phyloP scores from a whole-genome alignment of 768 basidiomycete species.

The Leccinum barrowsii region DNA sequence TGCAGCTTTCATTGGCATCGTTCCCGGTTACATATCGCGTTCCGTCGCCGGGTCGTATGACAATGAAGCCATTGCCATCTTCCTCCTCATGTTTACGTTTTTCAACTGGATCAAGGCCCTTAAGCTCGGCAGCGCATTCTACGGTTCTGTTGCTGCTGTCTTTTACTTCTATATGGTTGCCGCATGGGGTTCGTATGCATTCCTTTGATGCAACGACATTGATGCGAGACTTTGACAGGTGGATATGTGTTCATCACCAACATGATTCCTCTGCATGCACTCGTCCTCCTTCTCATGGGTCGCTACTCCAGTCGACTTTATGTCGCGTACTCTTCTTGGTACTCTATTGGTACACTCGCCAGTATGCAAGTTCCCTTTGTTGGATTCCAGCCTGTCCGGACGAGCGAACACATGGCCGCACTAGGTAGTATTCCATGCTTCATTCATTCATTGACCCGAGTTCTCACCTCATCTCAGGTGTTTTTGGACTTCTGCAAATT shows the following conservation, averaged over 20 bases:
- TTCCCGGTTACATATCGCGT: conserved; percentile 97
- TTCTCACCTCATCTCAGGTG: conserved; percentile 48
- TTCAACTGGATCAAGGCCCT: conserved; percentile 96
- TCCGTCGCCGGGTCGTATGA: conserved; percentile 99
- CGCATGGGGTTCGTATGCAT: conserved; percentile 77
- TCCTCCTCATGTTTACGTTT: conserved; percentile 99
- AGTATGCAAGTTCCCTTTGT: conserved; percentile 99
- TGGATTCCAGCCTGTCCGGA: conserved; percentile 96
- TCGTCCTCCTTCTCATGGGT: conserved; percentile 95
- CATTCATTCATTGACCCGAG: neutral
- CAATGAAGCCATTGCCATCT: conserved; percentile 99
- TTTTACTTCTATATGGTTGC: conserved; percentile 99
- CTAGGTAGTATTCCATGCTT: conserved; percentile 53
- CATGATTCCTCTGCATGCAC: conserved; percentile 96
- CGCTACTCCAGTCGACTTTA: conserved; percentile 90
- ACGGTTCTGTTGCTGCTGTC: conserved; percentile 83
- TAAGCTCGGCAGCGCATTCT: conserved; percentile 90
- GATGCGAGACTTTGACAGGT: conserved; percentile 43
- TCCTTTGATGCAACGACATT: neutral
- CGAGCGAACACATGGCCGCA: conserved; percentile 98
- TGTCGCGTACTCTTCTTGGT: conserved; percentile 95
- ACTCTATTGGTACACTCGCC: conserved; percentile 92
- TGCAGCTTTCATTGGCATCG: conserved; percentile 97
- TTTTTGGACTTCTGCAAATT: conserved; percentile 95
- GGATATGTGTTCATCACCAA: conserved; percentile 99